phyloP scores from a whole-genome alignment of 164 flowering plant genomes.

The Sextonia rubra region DNA sequence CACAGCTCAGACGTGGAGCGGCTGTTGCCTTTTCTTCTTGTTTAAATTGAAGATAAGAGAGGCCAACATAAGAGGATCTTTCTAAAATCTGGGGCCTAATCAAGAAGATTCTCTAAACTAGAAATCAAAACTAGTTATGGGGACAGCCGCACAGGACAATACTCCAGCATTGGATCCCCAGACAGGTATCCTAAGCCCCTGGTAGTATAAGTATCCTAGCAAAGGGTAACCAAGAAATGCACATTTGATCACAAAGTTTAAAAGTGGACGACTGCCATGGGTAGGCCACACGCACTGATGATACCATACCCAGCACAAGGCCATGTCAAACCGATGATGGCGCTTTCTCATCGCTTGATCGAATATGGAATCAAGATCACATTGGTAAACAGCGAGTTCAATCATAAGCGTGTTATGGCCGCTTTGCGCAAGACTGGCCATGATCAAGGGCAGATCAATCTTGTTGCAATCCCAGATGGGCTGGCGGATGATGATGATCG shows the following conservation, averaged over 20 bases:
- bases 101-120: too few species aligned
- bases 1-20: too few species aligned
- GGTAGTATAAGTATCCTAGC: background rate
- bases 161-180: too few species aligned
- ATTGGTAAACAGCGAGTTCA: constrained; percentile 12
- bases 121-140: too few species aligned
- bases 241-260: background rate
- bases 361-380: constrained; percentile 23
- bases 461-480: constrained; percentile 21
- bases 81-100: too few species aligned
- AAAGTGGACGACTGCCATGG: constrained; percentile 5
- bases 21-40: too few species aligned
- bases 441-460: constrained; percentile 1
- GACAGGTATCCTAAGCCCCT: background rate
- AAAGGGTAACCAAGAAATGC: background rate
- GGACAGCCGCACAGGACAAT: too few species aligned
- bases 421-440: background rate
- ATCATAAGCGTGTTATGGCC: background rate
- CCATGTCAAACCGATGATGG: constrained; percentile 23
- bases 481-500: constrained; percentile 9
- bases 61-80: too few species aligned
- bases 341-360: constrained; percentile 23
- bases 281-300: constrained; percentile 20
- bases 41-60: too few species aligned
- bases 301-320: constrained; percentile 29